Evolutionary conservation across 2,329 filamentous ascomycete species (phyloP).

Genomic region (Sporothrix schenckii): DNA sequence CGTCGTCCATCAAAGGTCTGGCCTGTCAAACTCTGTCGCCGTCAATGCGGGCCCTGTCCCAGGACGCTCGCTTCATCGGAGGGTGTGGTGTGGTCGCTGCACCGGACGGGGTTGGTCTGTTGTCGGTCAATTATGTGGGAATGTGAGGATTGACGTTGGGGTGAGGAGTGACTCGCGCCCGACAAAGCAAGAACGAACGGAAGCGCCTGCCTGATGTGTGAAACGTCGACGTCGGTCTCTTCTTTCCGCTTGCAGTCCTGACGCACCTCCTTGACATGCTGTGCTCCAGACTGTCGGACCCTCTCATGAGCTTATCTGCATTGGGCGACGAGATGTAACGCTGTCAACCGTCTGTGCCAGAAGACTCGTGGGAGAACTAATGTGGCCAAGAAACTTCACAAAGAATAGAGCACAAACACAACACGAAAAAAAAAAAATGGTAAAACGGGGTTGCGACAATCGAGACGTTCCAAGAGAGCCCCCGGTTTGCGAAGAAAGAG

Average conservation of each 20-base stretch:
- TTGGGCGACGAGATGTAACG: constrained; percentile 15
- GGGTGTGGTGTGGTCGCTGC: background rate
- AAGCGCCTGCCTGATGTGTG: background rate
- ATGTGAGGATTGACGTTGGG: background rate
- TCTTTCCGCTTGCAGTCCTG: constrained; percentile 25
- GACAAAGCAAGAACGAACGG: background rate
- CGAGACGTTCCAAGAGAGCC: constrained; percentile 25
- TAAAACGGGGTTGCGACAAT: background rate
- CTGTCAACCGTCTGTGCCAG: background rate
- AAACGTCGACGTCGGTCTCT: background rate
- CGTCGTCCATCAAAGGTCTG: background rate
- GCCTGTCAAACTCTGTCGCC: background rate
- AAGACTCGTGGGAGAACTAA: background rate
- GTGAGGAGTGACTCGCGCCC: background rate
- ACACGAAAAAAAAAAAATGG: background rate
- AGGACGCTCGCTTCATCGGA: constrained; percentile 16
- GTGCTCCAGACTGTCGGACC: constrained; percentile 30
- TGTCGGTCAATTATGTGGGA: background rate
- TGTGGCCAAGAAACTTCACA: background rate
- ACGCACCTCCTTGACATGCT: constrained; percentile 25
- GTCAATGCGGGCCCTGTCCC: constrained; percentile 20
- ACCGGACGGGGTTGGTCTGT: background rate
- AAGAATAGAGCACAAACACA: background rate
- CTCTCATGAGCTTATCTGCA: constrained; percentile 12
- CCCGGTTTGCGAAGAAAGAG: background rate